phyloP scores from a whole-genome alignment of 768 basidiomycete species.

The Xerocomus potaroensis region DNA sequence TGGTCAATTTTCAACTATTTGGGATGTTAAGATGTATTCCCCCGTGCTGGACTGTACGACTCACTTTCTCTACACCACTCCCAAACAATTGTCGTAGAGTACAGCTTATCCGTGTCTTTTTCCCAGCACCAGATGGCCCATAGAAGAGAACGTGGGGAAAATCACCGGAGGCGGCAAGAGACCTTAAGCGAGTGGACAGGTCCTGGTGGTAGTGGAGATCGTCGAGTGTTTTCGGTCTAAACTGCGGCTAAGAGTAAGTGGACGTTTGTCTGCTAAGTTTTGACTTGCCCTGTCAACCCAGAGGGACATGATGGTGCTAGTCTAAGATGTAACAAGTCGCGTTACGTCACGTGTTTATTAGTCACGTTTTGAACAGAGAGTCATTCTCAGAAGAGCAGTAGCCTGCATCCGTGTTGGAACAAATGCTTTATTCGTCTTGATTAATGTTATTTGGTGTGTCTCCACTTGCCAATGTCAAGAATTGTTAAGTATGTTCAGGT shows the following conservation, averaged over 20 bases:
- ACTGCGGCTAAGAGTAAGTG: slow-evolving; percentile 41
- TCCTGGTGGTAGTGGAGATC: slow-evolving; percentile 84
- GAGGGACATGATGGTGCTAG: slow-evolving; percentile 47
- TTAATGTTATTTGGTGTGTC: too few species aligned
- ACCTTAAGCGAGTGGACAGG: slow-evolving; percentile 74
- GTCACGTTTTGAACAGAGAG: too few species aligned
- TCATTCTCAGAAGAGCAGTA: too few species aligned
- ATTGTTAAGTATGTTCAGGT: too few species aligned
- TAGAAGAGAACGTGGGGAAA: slow-evolving; percentile 99
- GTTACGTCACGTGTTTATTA: slow-evolving; percentile 31
- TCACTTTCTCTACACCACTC: slow-evolving; percentile 85
- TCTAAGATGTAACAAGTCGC: slow-evolving; percentile 15
- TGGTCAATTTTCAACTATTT: slow-evolving; percentile 94
- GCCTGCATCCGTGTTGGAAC: too few species aligned
- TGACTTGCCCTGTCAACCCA: slow-evolving; percentile 53
- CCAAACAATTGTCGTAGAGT: slow-evolving; percentile 89
- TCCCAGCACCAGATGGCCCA: slow-evolving; percentile 94
- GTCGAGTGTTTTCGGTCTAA: slow-evolving; percentile 79
- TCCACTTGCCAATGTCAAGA: too few species aligned
- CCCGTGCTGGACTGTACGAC: slow-evolving; percentile 11
- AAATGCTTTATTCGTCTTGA: too few species aligned
- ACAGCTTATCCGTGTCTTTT: slow-evolving; percentile 94
- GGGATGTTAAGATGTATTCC: neutral
- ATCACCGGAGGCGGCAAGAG: slow-evolving; percentile 84
- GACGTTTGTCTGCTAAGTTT: neutral